These are phyloP conservation scores for Fusarium irregulare DNA, from an alignment of 2,329 filamentous ascomycete genomes.

Conservation along the genomic window DNA sequence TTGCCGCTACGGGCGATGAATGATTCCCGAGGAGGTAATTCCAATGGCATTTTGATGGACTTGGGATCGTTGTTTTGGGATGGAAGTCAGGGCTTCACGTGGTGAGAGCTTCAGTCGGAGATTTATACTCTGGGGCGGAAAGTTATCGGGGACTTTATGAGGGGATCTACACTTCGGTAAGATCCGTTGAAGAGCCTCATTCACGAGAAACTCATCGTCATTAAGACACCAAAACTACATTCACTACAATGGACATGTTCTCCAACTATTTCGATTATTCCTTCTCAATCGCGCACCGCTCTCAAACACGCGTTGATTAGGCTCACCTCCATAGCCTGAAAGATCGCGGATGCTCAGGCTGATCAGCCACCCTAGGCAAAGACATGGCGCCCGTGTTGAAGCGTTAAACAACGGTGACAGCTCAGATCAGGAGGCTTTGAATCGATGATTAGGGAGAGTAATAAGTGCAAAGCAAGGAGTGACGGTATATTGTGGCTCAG, in stretches of 20 bases:
- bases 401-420: background rate
- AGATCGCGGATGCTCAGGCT: background rate
- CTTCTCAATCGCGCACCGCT: background rate
- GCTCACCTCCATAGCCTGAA: background rate
- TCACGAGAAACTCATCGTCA: background rate
- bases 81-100: background rate
- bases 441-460: background rate
- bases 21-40: conserved; percentile 1
- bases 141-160: conserved; percentile 46
- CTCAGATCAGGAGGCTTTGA: background rate
- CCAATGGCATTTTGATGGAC: conserved; percentile 12
- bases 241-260: background rate
- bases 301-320: background rate
- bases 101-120: background rate
- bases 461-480: background rate
- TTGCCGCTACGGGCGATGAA: conserved; percentile 38
- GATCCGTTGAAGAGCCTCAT: background rate
- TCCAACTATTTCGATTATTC: background rate
- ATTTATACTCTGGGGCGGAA: conserved; percentile 33
- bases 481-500: background rate
- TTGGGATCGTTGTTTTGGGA: background rate
- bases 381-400: background rate
- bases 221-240: background rate
- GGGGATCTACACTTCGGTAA: background rate
- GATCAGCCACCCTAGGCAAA: background rate